These are phyloP conservation scores for Neofusicoccum laricinum DNA, from an alignment of 2,329 filamentous ascomycete species.

Conservation along the genomic window DNA sequence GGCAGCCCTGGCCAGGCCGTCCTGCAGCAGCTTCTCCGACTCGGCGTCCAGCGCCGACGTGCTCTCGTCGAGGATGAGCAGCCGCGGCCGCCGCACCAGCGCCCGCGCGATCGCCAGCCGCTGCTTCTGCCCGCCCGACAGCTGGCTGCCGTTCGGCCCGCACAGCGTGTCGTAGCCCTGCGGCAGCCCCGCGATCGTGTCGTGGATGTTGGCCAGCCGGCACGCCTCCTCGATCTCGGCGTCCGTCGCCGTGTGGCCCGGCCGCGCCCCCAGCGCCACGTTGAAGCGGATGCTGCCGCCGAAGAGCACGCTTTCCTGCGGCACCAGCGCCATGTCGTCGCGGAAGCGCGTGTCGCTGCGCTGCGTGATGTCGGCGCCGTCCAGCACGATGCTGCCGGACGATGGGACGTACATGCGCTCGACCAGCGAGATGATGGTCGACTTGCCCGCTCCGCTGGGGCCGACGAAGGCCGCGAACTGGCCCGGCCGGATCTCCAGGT, in stretches of 20 bases:
- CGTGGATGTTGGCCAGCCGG: constrained; percentile 66
- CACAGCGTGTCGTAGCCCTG: constrained; percentile 61
- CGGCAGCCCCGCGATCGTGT: constrained; percentile 61
- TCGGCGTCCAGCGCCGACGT: constrained; percentile 44
- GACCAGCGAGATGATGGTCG: constrained; percentile 56
- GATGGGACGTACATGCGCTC: constrained; percentile 56
- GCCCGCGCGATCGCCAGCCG: constrained; percentile 43
- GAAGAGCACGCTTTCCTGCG: constrained; percentile 48
- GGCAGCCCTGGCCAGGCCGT: constrained; percentile 36
- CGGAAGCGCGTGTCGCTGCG: not conserved
- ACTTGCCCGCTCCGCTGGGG: constrained; percentile 65
- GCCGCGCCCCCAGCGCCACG: constrained; percentile 49
- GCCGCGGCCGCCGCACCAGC: constrained; percentile 38
- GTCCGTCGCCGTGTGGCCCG: constrained; percentile 54
- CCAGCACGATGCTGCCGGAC: constrained; percentile 51
- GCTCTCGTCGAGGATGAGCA: constrained; percentile 43
- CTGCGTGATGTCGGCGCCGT: constrained; percentile 46
- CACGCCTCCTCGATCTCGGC: constrained; percentile 66
- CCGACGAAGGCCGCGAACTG: constrained; percentile 65
- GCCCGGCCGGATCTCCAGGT: constrained; percentile 55
- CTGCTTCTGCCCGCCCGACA: constrained; percentile 44
- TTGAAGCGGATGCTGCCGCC: constrained; percentile 49
- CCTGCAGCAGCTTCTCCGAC: constrained; percentile 39
- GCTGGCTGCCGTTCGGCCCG: constrained; percentile 39
- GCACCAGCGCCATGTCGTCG: constrained; percentile 43